These are phyloP conservation scores for Piper longum DNA, from an alignment of 164 flowering plant genomes.

Conservation along the genomic window DNA sequence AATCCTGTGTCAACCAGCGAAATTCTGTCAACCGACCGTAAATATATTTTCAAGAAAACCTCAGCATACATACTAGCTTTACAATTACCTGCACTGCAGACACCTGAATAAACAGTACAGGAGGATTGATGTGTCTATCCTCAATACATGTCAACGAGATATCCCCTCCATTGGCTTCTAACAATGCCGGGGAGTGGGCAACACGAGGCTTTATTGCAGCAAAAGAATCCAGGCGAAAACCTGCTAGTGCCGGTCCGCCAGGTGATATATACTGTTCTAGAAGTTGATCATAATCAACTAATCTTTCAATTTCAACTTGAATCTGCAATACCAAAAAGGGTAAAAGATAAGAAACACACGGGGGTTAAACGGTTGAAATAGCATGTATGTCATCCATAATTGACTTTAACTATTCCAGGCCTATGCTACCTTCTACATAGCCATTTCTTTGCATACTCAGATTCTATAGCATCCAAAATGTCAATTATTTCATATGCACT, in stretches of 20 bases:
- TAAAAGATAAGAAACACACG: background rate
- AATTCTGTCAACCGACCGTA: too few relatives aligned
- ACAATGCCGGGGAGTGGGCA: constrained; percentile 59
- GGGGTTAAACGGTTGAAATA: too few relatives aligned
- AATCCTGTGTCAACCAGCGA: constrained; percentile 29
- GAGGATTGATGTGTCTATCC: constrained; percentile 59
- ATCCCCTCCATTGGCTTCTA: constrained; percentile 24
- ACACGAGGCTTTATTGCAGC: constrained; percentile 67
- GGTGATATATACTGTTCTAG: constrained; percentile 69
- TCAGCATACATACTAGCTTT: background rate
- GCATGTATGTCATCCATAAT: too few relatives aligned
- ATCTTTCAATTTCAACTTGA: constrained; percentile 72
- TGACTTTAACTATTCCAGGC: too few relatives aligned
- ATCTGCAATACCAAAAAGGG: constrained; percentile 31
- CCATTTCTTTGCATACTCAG: too few relatives aligned
- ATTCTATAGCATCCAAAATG: too few relatives aligned
- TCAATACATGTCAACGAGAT: constrained; percentile 36
- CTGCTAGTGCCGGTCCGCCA: constrained; percentile 64
- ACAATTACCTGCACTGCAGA: constrained; percentile 32
- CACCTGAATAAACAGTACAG: constrained; percentile 75
- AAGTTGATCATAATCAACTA: constrained; percentile 41
- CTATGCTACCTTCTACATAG: too few relatives aligned
- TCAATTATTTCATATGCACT: too few relatives aligned
- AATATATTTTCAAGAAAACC: too few relatives aligned
- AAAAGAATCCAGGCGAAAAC: constrained; percentile 87